Base-by-base conservation (phyloP, 1,139 yeast genomes). In the Blastobotrys persicus region DNA sequence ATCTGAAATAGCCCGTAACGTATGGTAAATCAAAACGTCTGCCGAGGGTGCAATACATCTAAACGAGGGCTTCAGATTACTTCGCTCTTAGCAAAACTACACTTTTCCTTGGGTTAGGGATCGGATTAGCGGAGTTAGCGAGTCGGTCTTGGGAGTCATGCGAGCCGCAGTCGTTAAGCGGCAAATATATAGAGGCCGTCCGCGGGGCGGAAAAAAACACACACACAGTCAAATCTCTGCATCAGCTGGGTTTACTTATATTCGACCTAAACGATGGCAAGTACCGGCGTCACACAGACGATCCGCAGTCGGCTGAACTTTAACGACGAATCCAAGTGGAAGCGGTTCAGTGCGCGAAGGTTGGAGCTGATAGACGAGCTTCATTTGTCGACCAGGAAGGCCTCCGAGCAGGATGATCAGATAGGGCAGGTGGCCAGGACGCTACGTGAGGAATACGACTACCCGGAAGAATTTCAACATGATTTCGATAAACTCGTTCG, bases 401-500 rank as follows among this genome's bases (percentile, higher is more conserved):
- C 98, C 1, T 81, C 91, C 50, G 98, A 92, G 65, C 98, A 92
- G 66, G 97, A 91, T 58, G 80, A 77, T 31, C 84, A 85, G 58
- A 88, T 92, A 45, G 74, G 76, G 46, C 76, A 78, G 47, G 94
- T 94, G 33, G 96, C 98, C 0, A 79, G 80, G 50, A 76, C 82
- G 5, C 71, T 92, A 46, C 72, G 95, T 57, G 70, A 73, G 2
- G 98, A 92, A 69, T 92, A 88, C 61, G 79, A 81, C 13, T 91
- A 83, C 63, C 78, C 83, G 0, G 69, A 68, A 6, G 78, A 77
- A 2, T 73, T 78, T 26, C 70, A 81, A 34, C 70, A 73, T 1
- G 98, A 91, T 58, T 91, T 92, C 64, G 96, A 89, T 65, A 85
- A 85, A 65, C 76, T 92, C 41, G 97, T 92, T 0, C 73, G 96